A percentile compares a stretch with the other conserved stretches of the same genome.
Evolutionary conservation across 2,329 filamentous ascomycete genomes (phyloP).

Genomic region (Aspergillus calidoustus): DNA sequence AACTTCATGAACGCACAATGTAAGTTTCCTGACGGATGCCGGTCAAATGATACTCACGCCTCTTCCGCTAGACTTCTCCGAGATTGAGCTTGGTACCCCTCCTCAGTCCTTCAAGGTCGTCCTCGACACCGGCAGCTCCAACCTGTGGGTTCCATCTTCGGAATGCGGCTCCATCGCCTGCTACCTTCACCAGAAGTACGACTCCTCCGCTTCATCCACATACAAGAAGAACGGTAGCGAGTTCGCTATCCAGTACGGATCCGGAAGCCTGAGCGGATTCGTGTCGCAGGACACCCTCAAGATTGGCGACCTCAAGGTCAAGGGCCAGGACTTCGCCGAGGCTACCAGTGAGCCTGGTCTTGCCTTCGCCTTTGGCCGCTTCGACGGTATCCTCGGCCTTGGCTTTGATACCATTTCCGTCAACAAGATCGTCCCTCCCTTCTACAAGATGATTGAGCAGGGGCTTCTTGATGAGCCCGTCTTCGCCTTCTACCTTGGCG

Average conservation of each 20-base stretch:
- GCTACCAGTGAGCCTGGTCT: conserved; percentile 94
- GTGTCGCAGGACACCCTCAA: conserved; percentile 84
- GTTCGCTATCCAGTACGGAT: conserved; percentile 95
- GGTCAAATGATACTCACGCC: conserved; percentile 16
- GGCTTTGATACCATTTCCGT: conserved; percentile 97
- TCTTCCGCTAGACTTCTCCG: conserved; percentile 80
- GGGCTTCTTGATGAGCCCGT: conserved; percentile 87
- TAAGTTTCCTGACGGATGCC: conserved; percentile 54
- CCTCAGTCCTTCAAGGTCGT: conserved; percentile 98
- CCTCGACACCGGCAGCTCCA: conserved; percentile 97
- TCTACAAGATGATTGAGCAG: conserved; percentile 95
- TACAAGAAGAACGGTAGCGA: conserved; percentile 92
- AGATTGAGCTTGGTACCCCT: conserved; percentile 89
- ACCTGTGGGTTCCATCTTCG: conserved; percentile 94
- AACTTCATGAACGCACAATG: conserved; percentile 99
- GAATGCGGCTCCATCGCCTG: conserved; percentile 95
- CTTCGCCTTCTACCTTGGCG: conserved; percentile 94
- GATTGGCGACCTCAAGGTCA: conserved; percentile 87
- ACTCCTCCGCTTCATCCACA: conserved; percentile 83
- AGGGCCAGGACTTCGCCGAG: conserved; percentile 93
- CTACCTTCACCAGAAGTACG: conserved; percentile 96
- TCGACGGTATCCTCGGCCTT: conserved; percentile 94
- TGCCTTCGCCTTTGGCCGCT: conserved; percentile 95
- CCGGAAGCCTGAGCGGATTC: conserved; percentile 89
- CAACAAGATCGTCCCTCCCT: conserved; percentile 90